phyloP scores from a whole-genome alignment of 2,329 filamentous ascomycete species.

The Aschersonia sp. region DNA sequence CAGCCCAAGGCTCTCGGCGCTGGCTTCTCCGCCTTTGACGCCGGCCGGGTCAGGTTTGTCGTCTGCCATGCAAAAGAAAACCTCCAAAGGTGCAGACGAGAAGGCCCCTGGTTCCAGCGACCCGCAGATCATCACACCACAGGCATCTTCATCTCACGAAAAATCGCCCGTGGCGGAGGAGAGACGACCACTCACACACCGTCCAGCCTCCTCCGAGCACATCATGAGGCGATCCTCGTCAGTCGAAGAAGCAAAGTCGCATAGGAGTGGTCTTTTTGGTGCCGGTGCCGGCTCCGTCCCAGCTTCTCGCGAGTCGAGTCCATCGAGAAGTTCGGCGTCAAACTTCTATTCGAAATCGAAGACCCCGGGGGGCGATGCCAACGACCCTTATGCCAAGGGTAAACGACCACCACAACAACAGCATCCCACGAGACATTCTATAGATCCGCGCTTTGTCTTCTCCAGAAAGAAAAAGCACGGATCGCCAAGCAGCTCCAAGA shows the following conservation, averaged over 20 bases:
- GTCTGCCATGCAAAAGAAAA: slow-evolving; percentile 13
- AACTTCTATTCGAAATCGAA: slow-evolving; percentile 58
- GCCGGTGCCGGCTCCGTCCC: slow-evolving; percentile 38
- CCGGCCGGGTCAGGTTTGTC: slow-evolving; percentile 55
- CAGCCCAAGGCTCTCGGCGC: slow-evolving; percentile 51
- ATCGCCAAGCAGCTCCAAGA: slow-evolving; percentile 37
- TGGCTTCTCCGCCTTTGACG: slow-evolving; percentile 82
- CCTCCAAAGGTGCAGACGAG: slow-evolving; percentile 17
- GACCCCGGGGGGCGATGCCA: slow-evolving; percentile 62
- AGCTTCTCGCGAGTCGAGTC: slow-evolving; percentile 45
- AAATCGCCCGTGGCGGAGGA: slow-evolving; percentile 27
- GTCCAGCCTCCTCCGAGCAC: slow-evolving; percentile 27
- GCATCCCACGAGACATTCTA: slow-evolving; percentile 42
- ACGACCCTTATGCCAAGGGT: slow-evolving; percentile 78
- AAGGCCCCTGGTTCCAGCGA: slow-evolving; percentile 23
- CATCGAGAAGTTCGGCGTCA: slow-evolving; percentile 47
- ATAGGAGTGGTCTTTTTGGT: slow-evolving; percentile 40
- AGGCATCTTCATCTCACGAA: slow-evolving; percentile 45
- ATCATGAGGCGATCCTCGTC: slow-evolving; percentile 26
- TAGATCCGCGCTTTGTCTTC: slow-evolving; percentile 79
- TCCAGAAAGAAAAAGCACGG: slow-evolving; percentile 55
- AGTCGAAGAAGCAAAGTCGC: slow-evolving; percentile 23
- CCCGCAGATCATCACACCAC: slow-evolving; percentile 47
- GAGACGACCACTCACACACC: slow-evolving; percentile 23
- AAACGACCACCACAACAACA: slow-evolving; percentile 58